Base-by-base conservation (phyloP, 2,329 filamentous ascomycete genomes). In the Sordariomycetes sp. region DNA sequence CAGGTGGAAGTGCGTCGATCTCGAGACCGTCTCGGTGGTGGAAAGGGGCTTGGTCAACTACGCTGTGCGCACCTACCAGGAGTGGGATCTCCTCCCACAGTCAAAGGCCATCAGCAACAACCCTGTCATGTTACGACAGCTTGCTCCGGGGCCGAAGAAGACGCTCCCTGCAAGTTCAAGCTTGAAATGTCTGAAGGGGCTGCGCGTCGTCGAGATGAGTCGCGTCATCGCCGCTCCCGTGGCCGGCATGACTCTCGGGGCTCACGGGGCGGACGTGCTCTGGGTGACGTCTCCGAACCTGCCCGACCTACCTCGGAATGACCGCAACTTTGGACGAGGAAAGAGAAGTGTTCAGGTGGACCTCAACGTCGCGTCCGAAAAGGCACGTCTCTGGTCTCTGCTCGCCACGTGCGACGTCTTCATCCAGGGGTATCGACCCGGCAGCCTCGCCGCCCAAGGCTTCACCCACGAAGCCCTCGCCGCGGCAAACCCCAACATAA, bases 141-240 rank as follows among this genome's bases (percentile, higher is more conserved):
- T 69, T 1, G 33, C 38, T 7, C 37, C 47, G n/a, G n/a, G 41
- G 1, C 34, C 42, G 2, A 21, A 11, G 6, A 29, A 33, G 2
- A 4, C 38, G 1, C 19, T 37, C 20, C 9, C 9, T 25, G 27
- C 27, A 8, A 10, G 27, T 30, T 9, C 23, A n/a, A 17, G 20
- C n/a, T 17, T 20, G 12, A 25, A 39, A 11, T 61, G 57, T 51
- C 44, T 73, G 63, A 26, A 62, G 53, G 80, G 80, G 1, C 63
- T 86, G 45, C 76, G 77, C 36, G 79, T 86, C 6, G 64, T 86
- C 7, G 82, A 86, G 50, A 59, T 86, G 32, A 82, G 77, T 46
- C 74, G 81, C 14, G 75, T 86, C 38, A 83, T 86, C 40, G 81
- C 81, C 9, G 80, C 78, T 0, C 81, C 81, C 10, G 71, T 76